A percentile compares a stretch with the other conserved stretches of the same genome.
phyloP scores from a whole-genome alignment of 2,329 filamentous ascomycete species.

The Apiospora hydei region DNA sequence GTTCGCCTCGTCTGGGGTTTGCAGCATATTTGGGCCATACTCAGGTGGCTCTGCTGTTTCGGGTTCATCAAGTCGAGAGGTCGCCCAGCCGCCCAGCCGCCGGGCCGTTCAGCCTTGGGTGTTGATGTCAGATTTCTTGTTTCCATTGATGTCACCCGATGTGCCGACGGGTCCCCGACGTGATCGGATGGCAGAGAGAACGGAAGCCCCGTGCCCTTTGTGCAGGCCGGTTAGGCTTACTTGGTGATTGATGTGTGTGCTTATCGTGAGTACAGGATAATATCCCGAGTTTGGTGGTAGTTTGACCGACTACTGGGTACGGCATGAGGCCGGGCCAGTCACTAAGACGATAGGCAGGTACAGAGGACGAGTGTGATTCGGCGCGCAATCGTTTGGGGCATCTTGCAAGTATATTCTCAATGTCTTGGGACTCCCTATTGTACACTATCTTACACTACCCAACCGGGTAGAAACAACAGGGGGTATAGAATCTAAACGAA shows the following conservation, averaged over 20 bases:
- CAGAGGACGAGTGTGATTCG: not conserved
- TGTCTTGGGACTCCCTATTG: not conserved
- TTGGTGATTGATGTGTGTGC: not conserved
- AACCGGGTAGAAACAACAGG: not conserved
- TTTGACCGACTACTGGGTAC: not conserved
- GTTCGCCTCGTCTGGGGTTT: not conserved
- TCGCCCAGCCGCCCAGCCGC: not conserved
- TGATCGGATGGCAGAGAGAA: not conserved
- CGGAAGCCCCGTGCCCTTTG: not conserved
- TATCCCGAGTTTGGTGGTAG: not conserved
- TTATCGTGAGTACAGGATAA: not conserved
- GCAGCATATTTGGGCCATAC: not conserved
- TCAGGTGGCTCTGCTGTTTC: not conserved
- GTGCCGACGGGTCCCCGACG: not conserved
- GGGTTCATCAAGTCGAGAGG: not conserved
- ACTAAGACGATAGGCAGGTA: not conserved
- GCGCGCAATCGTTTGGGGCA: not conserved
- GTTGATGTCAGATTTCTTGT: not conserved
- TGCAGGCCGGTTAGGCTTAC: not conserved
- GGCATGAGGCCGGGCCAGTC: not conserved
- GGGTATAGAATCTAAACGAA: not conserved
- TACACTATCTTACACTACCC: constrained; percentile 5
- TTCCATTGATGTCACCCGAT: not conserved
- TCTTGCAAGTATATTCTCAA: not conserved
- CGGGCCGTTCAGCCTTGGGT: not conserved